phyloP scores from a whole-genome alignment of 2,329 filamentous ascomycete species.

The Aspergillus brasiliensis region DNA sequence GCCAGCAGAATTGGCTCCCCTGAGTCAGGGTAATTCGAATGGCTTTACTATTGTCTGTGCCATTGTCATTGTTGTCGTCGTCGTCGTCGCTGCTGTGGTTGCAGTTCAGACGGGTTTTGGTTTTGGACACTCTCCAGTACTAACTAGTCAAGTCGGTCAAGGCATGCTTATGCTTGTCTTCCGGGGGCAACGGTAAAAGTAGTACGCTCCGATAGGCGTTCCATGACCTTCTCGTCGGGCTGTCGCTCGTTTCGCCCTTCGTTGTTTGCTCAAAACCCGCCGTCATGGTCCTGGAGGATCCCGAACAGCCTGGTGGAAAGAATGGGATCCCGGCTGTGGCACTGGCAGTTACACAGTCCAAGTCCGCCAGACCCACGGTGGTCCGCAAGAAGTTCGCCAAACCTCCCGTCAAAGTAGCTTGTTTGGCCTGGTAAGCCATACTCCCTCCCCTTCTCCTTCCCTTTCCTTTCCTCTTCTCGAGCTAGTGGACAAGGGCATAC shows the following conservation, averaged over 20 bases:
- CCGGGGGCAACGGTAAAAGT: constrained; percentile 10
- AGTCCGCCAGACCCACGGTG: constrained; percentile 31
- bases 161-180: too few relatives aligned
- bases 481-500: neutral
- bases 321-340: constrained; percentile 16
- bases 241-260: neutral
- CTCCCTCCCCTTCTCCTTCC: neutral
- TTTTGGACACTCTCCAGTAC: too few relatives aligned
- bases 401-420: constrained; percentile 49
- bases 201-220: constrained; percentile 3
- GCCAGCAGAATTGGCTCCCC: constrained; percentile 9
- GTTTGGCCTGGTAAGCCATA: constrained; percentile 43
- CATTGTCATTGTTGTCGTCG: neutral
- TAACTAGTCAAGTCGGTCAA: neutral
- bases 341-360: constrained; percentile 27
- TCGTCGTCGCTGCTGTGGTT: neutral
- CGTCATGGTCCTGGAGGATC: constrained; percentile 28
- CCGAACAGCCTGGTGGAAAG: constrained; percentile 17
- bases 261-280: neutral
- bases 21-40: constrained; percentile 1
- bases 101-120: neutral
- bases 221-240: neutral
- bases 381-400: constrained; percentile 48
- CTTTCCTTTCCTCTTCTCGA: neutral
- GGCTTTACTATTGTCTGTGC: neutral